These are phyloP conservation scores for Rhynchosporium secalis DNA, from an alignment of 2,329 filamentous ascomycete genomes.

Conservation along the genomic window DNA sequence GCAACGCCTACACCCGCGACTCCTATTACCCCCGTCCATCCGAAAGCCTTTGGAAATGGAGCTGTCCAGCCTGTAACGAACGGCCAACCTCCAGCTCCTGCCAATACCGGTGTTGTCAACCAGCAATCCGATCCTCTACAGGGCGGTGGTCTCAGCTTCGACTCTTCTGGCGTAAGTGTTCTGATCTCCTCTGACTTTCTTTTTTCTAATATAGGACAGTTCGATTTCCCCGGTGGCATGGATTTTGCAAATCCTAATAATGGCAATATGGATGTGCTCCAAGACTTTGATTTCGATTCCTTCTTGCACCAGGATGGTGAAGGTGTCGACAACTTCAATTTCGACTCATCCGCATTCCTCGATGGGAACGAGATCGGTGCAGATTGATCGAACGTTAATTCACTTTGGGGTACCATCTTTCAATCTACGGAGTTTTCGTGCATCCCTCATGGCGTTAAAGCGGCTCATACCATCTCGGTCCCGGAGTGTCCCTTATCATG, in stretches of 20 bases:
- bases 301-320: conserved; percentile 61
- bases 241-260: conserved; percentile 57
- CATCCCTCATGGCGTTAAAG: conserved; percentile 39
- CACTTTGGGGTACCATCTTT: conserved; percentile 27
- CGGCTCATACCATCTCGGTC: conserved; percentile 38
- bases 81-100: conserved; percentile 44
- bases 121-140: conserved; percentile 51
- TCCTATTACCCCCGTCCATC: conserved; percentile 61
- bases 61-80: conserved; percentile 45
- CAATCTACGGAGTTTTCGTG: conserved; percentile 39
- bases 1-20: conserved; percentile 63
- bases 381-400: conserved; percentile 44
- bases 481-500: conserved; percentile 35
- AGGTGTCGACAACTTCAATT: conserved; percentile 53
- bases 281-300: conserved; percentile 68
- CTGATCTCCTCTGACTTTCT: neutral
- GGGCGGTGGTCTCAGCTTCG: conserved; percentile 52
- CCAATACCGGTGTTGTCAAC: conserved; percentile 45
- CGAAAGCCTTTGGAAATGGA: conserved; percentile 50
- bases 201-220: conserved; percentile 33
- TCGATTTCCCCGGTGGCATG: conserved; percentile 41
- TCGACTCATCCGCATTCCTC: conserved; percentile 54
- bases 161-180: conserved; percentile 31
- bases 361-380: conserved; percentile 59
- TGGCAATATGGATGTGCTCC: conserved; percentile 55